Evolutionary conservation across 2,329 filamentous ascomycete genomes (phyloP), one percentile per base, ranked within the genome.

Genomic region (Stachybotrys elegans): DNA sequence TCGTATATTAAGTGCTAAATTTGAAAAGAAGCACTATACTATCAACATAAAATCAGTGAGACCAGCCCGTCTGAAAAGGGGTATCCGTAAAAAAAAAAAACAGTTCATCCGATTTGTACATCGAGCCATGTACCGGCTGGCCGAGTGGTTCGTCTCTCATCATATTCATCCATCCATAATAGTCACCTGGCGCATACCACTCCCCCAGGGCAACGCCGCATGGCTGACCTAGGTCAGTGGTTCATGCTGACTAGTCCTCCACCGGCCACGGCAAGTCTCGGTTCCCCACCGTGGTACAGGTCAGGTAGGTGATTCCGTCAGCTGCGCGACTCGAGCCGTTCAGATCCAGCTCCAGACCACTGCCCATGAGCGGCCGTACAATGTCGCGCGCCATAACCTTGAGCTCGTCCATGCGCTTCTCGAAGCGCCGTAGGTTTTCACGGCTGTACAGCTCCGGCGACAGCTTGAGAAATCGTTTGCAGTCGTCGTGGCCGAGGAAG

Each of bases 401-500:
- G 43, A 96, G 73, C 70, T 96, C 91, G 47, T 95, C 89, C 53
- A 96, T 77, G 44, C 89, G 78, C 57, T 86, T 82, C 70, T 96
- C 92, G 54, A 96, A 95, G 4, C 86, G 76, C 48, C 84, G 80
- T 40, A 96, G 66, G 49, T 88, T 92, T n/a, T 96, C 91, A 16
- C 91, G 78, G 36, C 79, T 88, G 67, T 96, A 95, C 7, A 92
- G 66, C 17, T 93, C 86, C 0, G 88, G 86, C 11, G 81, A 84
- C 19, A 92, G 71, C 62, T 95, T 94, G 42, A 96, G 75, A 57
- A 96, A 96, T 19, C 81, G 81, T 65, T 95, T 96, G 60, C 92
- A 86, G 51, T 95, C 91, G 52, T 95, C 90, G 61, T 92, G 89
- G 2, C 72, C 66, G 5, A 97, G 78, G 59, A 93, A 96, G 1